Evolutionary conservation across 2,329 filamentous ascomycete species (phyloP), one percentile per base, ranked within the genome.

Genomic region (Cladosporium sp.): DNA sequence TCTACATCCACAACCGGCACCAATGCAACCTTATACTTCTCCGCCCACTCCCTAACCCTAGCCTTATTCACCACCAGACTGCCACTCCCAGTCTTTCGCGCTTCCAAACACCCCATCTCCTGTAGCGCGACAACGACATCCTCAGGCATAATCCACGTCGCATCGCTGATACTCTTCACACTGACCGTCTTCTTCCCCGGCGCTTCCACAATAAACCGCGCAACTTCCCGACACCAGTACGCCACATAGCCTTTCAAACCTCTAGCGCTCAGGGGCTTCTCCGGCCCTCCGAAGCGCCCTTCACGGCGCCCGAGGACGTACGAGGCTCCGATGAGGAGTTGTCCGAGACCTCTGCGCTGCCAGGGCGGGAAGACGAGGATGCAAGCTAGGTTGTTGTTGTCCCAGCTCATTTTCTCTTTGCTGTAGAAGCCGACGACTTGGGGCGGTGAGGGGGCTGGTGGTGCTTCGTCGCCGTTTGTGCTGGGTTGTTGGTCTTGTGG

Each of bases 331-430:
- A 99, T 97, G 27, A 99, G 77, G 44, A 97, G 73, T 45, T 89
- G 84, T 0, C 93, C 93, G 0, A 97, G 79, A 1, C 92, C 90
- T 58, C 89, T 90, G 56, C 87, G 85, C 70, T 97, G 92, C 83
- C 92, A 97, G 0, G 93, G 93, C 1, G 93, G 93, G 64, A 97
- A 97, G 13, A 97, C 81, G 6, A 97, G 77, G 60, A 99, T 99
- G 66, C 93, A 99, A 1, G 93, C 93, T 4, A 99, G 79, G 59
- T 97, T 99, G 70, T 99, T 97, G 63, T 92, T 91, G 64, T 99
- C 93, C 92, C 93, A 99, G 3, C 89, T 96, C 77, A 96, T 87
- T 68, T 97, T 97, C 70, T 99, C 93, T 67, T 99, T 97, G 56
- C 88, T 95, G 74, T 97, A 99, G 78, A 97, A 97, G n/a, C 93